Evolutionary conservation across 2,329 filamentous ascomycete genomes (phyloP).

Genomic region (Truncatella angustata): DNA sequence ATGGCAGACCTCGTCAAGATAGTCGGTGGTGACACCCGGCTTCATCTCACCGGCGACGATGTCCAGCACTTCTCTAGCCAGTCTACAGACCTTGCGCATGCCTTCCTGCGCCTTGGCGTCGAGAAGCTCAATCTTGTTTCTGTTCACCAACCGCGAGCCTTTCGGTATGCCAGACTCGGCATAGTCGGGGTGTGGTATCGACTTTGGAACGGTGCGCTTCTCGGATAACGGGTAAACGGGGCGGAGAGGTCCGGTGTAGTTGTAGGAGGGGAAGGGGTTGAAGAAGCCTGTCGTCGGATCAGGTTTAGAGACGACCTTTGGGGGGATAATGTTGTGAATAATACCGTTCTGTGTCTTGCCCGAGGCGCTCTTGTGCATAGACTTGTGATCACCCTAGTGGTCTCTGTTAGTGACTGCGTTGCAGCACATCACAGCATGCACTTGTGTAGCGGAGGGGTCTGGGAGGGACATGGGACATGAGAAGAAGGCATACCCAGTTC

Average conservation of each 20-base stretch:
- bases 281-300: constrained; percentile 85
- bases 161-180: constrained; percentile 76
- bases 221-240: constrained; percentile 84
- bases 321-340: constrained; percentile 71
- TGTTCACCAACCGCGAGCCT: constrained; percentile 58
- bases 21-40: constrained; percentile 73
- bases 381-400: constrained; percentile 75
- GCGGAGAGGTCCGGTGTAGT: constrained; percentile 76
- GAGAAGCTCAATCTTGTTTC: constrained; percentile 74
- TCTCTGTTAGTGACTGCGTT: not conserved
- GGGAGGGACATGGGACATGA: too few relatives aligned
- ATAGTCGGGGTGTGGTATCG: constrained; percentile 85
- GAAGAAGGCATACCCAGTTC: constrained; percentile 77
- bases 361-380: constrained; percentile 69
- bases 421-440: too few relatives aligned
- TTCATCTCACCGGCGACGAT: constrained; percentile 66
- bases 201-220: constrained; percentile 70
- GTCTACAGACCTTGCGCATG: constrained; percentile 72
- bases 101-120: constrained; percentile 64
- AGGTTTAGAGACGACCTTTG: constrained; percentile 85
- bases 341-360: constrained; percentile 55
- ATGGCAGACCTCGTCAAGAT: constrained; percentile 74
- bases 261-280: constrained; percentile 89
- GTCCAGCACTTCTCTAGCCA: constrained; percentile 72
- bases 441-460: too few relatives aligned